Evolutionary conservation across 148 eudicot genomes (phyloP).

Genomic region (Bassia scoparia): DNA sequence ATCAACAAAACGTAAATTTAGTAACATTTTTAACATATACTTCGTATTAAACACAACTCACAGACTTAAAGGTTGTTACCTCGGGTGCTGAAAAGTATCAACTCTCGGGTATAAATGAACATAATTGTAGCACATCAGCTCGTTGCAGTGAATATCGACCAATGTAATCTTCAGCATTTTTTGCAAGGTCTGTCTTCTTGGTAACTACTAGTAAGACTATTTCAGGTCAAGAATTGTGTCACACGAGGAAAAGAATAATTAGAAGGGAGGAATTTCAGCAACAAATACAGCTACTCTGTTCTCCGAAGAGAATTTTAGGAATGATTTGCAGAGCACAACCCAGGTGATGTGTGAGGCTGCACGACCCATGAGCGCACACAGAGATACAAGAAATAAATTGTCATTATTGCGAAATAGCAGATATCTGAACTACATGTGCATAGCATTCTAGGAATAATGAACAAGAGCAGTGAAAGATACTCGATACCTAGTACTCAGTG

Average conservation of each 20-base stretch:
- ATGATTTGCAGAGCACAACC: slow-evolving; percentile 98
- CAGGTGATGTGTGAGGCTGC: slow-evolving; percentile 98
- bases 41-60: too few species aligned
- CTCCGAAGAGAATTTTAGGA: slow-evolving; percentile 91
- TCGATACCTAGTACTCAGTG: slow-evolving; percentile 54
- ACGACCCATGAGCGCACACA: slow-evolving; percentile 96
- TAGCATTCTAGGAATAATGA: not conserved
- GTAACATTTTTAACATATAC: not conserved
- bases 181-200: slow-evolving; percentile 75
- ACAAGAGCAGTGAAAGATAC: not conserved
- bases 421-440: not conserved
- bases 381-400: slow-evolving; percentile 2
- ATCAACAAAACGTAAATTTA: slow-evolving; percentile 4
- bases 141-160: slow-evolving; percentile 82
- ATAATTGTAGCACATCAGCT: slow-evolving; percentile 74
- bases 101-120: slow-evolving; percentile 96
- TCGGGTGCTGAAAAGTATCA: slow-evolving; percentile 96
- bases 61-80: too few species aligned
- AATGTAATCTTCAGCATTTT: slow-evolving; percentile 85
- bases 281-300: slow-evolving; percentile 57
- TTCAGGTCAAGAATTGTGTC: not conserved
- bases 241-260: too few species aligned
- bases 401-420: not conserved
- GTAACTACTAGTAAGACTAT: slow-evolving; percentile 54
- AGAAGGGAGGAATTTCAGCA: not conserved